Conservation (phyloP, 2,329 filamentous ascomycete genomes). For the Knoxdaviesia capensis region DNA sequence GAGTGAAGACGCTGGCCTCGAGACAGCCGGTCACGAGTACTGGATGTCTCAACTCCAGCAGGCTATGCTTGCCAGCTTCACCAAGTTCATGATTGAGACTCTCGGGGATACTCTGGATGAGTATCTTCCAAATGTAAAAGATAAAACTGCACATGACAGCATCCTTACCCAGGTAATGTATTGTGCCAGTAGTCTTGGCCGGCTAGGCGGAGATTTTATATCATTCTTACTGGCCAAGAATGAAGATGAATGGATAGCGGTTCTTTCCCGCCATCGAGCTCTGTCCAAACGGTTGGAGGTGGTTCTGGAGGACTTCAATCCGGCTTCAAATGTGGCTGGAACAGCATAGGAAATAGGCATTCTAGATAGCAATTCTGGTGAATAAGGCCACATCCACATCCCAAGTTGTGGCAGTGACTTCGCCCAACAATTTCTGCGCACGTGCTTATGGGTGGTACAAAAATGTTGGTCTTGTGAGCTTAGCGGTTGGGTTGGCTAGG, state of each 20-base stretch:
- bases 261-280: slow-evolving; percentile 72
- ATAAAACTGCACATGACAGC: slow-evolving; percentile 65
- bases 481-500: too few relatives aligned
- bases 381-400: too few relatives aligned
- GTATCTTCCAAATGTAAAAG: slow-evolving; percentile 67
- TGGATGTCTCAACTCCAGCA: slow-evolving; percentile 42
- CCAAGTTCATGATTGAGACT: slow-evolving; percentile 63
- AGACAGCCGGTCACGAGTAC: slow-evolving; percentile 5
- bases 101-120: slow-evolving; percentile 53
- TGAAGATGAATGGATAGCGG: slow-evolving; percentile 62
- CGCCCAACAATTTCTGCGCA: too few relatives aligned
- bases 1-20: slow-evolving; percentile 1
- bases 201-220: slow-evolving; percentile 76
- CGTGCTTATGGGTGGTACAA: too few relatives aligned
- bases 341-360: too few relatives aligned
- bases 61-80: slow-evolving; percentile 63
- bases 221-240: slow-evolving; percentile 42
- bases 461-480: too few relatives aligned
- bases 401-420: too few relatives aligned
- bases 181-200: slow-evolving; percentile 74
- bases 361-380: too few relatives aligned
- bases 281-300: slow-evolving; percentile 62
- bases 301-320: slow-evolving; percentile 35
- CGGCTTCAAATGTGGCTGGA: too few relatives aligned
- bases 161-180: slow-evolving; percentile 84